Percentiles rank a stretch among this genome's conserved stretches.
These are phyloP conservation scores for Volvariella surrecta DNA, from an alignment of 1,284 basidiomycete genomes.

Conservation along the genomic window DNA sequence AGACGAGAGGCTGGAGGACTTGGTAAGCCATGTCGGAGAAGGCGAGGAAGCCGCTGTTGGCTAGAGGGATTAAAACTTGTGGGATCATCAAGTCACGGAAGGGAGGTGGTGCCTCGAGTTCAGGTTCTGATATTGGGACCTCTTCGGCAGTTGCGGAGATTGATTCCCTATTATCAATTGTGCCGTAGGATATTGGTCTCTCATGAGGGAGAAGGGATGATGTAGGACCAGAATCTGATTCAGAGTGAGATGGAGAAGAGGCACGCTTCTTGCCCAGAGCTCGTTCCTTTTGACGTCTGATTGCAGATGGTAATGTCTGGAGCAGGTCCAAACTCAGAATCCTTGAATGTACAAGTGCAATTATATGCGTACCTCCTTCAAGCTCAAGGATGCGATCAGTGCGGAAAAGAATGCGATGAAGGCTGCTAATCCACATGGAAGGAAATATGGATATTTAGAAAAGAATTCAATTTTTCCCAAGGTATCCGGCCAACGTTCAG, in stretches of 20 bases:
- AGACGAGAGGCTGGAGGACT: constrained; percentile 29
- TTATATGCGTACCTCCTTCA: constrained; percentile 24
- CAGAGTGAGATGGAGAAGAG: neutral
- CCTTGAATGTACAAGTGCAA: neutral
- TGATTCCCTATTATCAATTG: neutral
- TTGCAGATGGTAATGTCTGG: neutral
- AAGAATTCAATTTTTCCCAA: constrained; percentile 18
- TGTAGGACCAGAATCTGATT: neutral
- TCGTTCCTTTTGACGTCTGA: neutral
- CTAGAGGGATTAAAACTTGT: constrained; percentile 25
- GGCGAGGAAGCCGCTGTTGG: constrained; percentile 28
- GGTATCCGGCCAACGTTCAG: constrained; percentile 13
- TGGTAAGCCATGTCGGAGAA: constrained; percentile 26
- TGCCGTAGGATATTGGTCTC: no score
- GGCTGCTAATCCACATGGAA: constrained; percentile 23
- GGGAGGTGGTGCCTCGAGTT: constrained; percentile 15
- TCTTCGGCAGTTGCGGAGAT: neutral
- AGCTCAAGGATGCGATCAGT: constrained; percentile 16
- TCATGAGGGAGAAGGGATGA: no score
- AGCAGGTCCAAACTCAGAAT: neutral
- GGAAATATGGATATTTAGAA: constrained; percentile 24
- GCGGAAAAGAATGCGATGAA: constrained; percentile 21
- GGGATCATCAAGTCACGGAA: constrained; percentile 24
- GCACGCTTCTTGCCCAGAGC: neutral
- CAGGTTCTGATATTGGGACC: constrained; percentile 6